phyloP scores from a whole-genome alignment of 1,284 basidiomycete species.

The Malassezia slooffiae region DNA sequence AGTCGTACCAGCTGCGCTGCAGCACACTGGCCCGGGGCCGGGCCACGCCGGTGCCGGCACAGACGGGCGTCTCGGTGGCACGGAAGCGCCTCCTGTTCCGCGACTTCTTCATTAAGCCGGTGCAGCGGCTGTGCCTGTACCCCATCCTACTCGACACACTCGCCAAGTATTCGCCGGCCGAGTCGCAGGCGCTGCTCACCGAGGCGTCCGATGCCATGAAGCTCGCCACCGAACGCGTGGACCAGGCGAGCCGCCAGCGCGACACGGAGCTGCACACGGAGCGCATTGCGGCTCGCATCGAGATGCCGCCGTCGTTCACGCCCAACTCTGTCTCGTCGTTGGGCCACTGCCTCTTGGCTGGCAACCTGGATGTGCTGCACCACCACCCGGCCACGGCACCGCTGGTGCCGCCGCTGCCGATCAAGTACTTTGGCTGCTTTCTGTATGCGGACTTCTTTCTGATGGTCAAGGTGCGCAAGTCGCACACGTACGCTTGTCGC shows the following conservation, averaged over 20 bases:
- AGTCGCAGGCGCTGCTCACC: slow-evolving; percentile 14
- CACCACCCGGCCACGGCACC: slow-evolving; percentile 31
- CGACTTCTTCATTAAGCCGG: slow-evolving; percentile 45
- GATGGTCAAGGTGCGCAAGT: slow-evolving; percentile 41
- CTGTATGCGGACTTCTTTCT: slow-evolving; percentile 36
- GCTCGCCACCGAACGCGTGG: slow-evolving; percentile 32
- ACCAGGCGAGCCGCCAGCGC: slow-evolving; percentile 34
- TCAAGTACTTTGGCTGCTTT: slow-evolving; percentile 41
- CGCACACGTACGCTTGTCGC: slow-evolving; percentile 31
- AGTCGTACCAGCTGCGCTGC: slow-evolving; percentile 33
- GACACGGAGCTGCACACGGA: slow-evolving; percentile 35
- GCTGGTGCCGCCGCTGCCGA: slow-evolving; percentile 35
- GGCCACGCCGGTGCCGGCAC: slow-evolving; percentile 6
- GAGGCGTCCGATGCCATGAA: slow-evolving; percentile 33
- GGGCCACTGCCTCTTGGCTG: slow-evolving; percentile 34
- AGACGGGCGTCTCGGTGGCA: slow-evolving; percentile 9
- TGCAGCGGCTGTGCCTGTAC: slow-evolving; percentile 43
- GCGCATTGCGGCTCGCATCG: slow-evolving; percentile 33
- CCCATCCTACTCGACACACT: slow-evolving; percentile 40
- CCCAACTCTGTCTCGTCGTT: slow-evolving; percentile 26
- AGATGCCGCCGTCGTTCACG: slow-evolving; percentile 24
- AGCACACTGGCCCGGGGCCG: slow-evolving; percentile 12
- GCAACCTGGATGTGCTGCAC: slow-evolving; percentile 40
- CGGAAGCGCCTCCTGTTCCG: slow-evolving; percentile 33
- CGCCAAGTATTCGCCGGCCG: slow-evolving; percentile 26